Base-by-base conservation (phyloP, 1,139 yeast genomes). In the Nakaseomyces uthaithaninus region DNA sequence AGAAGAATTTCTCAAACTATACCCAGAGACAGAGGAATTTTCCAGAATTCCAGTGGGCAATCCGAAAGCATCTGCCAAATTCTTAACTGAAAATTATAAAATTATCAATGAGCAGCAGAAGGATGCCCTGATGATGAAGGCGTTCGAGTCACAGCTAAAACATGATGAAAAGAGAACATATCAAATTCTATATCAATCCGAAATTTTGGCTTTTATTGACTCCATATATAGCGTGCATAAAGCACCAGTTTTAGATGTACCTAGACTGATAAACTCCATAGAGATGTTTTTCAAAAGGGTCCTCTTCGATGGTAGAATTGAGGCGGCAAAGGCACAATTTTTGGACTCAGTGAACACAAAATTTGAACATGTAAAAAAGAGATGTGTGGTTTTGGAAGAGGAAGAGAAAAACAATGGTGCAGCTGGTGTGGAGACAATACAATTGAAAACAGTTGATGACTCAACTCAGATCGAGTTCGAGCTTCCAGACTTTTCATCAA, bases 71-170 rank as follows among this genome's bases (percentile, higher is more conserved):
- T 80, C 51, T 71, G 78, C 44, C 64, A 64, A 39, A 80, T 66
- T 58, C 65, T 83, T 51, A 63, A 72, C 48, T 55, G 64, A 41
- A 43, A 84, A 87, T 59, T 75, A 85, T 24, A 68, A 71, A 42
- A 83, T 93, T 45, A 76, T 89, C 42, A 75, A 77, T 3, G 89
- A 83, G 50, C 78, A 77, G 45, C 97, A 91, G 58, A 87, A 89
- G 58, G 98, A 93, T 62, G 89, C 95, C 0, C 73, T 93, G 44
- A 69, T 89, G 57, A 89, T 91, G 95, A 79, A 81, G 19, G 94
- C 97, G 0, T 93, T 91, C 60, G 95, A 91, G 53, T 68, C 71
- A 41, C 87, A 87, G 59, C 69, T 89, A 45, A 75, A 71, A 8
- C 80, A 77, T 14, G 71, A 85, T 40, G 57, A 73, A 0, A 45